Evolutionary conservation across 1,284 basidiomycete species (phyloP), one percentile per base, ranked within the genome.

Genomic region (Trichosporon sp.): DNA sequence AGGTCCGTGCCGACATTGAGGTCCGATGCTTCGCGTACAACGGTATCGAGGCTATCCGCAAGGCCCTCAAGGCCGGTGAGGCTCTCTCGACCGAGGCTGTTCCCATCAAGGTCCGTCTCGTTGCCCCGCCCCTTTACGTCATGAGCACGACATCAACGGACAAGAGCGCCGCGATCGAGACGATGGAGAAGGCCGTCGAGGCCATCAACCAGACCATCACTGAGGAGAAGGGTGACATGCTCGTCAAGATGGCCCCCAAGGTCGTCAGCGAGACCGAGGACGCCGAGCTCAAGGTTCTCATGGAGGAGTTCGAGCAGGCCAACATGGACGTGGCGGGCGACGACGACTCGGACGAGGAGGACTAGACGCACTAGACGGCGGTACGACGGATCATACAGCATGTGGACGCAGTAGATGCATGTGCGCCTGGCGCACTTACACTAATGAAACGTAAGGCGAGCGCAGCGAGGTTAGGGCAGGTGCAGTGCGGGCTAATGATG

Each of bases 211-310:
- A 86, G 74, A 90, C 90, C 35, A 97, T 99, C 74, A 90, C 92
- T 80, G 87, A 89, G 73, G 89, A 91, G 78, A 93, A 94, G 46
- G 97, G 97, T 2, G 89, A 89, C 67, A 87, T 98, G 74, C 88
- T 92, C 35, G 91, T 99, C 69, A 99, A 98, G 88, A 98, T 99
- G 96, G 93, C 90, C 93, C 95, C 95, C 76, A 98, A 97, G 87
- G 94, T 94, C 10, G 91, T 98, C 66, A 94, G 92, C n/a, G 96
- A 97, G 83, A 93, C 92, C 6, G 96, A 98, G 84, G 96, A 98
- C 83, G 91, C 94, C 75, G 95, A 97, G 83, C 89, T 98, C 76
- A 94, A 93, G 6, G 91, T 93, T 75, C 90, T 96, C 79, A 97
- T 98, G 94, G 93, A 92, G 66, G 92, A 94, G 83, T 94, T 91